Evolutionary conservation across 108 stramenopile genomes (phyloP).

Genomic region (Nitzschia sp.): DNA sequence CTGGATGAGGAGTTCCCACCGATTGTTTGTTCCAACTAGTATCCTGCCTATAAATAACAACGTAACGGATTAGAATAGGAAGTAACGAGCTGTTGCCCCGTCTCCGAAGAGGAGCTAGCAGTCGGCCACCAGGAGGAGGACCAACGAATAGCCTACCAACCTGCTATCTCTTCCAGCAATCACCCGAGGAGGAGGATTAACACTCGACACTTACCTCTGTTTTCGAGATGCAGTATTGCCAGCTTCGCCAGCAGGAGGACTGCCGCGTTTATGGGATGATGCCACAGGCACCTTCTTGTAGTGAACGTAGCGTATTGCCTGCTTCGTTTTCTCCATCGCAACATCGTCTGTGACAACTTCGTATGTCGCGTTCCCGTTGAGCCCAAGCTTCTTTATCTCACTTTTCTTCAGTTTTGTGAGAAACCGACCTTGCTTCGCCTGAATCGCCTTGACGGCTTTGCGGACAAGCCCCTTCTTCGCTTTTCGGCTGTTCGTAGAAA

Average conservation of each 20-base stretch:
- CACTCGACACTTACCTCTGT: no score
- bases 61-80: no score
- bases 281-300: conserved; percentile 35
- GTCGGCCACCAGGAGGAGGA: no score
- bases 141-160: no score
- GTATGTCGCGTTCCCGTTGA: conserved; percentile 8
- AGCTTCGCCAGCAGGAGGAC: no score
- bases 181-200: no score
- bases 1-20: no score
- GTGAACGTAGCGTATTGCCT: conserved; percentile 28
- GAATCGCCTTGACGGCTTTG: conserved; percentile 10
- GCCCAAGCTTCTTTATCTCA: conserved; percentile 2
- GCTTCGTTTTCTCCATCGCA: conserved; percentile 26
- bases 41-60: no score
- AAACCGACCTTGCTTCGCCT: conserved; percentile 25
- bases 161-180: no score
- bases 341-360: conserved; percentile 20
- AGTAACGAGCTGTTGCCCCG: neutral
- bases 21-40: no score
- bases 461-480: conserved; percentile 18
- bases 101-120: neutral
- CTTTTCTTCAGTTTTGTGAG: conserved; percentile 5
- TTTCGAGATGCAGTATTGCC: no score
- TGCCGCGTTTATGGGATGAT: no score
- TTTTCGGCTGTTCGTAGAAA: conserved; percentile 17